phyloP scores from a whole-genome alignment of 164 flowering plant species.

The Santalum album region DNA sequence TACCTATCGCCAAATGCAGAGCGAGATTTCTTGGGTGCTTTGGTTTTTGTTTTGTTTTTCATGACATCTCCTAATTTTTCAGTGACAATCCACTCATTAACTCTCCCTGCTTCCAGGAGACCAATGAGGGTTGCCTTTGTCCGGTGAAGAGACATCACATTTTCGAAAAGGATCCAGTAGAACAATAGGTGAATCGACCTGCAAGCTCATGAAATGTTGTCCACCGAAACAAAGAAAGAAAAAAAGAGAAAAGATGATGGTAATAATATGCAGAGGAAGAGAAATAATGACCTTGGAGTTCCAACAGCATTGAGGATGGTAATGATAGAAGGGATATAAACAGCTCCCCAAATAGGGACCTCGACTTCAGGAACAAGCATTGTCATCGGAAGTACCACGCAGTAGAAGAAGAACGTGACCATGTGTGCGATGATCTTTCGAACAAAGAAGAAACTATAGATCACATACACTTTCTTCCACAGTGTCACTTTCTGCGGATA shows the following conservation, averaged over 20 bases:
- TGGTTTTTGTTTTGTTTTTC: constrained; percentile 36
- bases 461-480: constrained; percentile 93
- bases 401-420: constrained; percentile 81
- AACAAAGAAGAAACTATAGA: constrained; percentile 95
- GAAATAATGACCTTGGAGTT: constrained; percentile 73
- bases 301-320: constrained; percentile 90
- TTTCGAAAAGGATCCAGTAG: constrained; percentile 96
- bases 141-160: constrained; percentile 96
- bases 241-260: too few species aligned
- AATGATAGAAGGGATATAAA: constrained; percentile 82
- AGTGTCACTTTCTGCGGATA: constrained; percentile 61
- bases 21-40: constrained; percentile 31
- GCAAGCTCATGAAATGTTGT: constrained; percentile 10
- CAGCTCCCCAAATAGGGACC: constrained; percentile 89
- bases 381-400: constrained; percentile 76
- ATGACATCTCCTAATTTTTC: constrained; percentile 81
- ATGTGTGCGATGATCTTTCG: constrained; percentile 84
- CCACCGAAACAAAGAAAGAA: too few species aligned
- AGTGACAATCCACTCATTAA: constrained; percentile 96
- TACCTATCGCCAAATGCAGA: constrained; percentile 61
- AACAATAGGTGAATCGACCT: constrained; percentile 86
- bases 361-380: constrained; percentile 83
- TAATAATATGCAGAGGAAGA: not conserved
- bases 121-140: constrained; percentile 93
- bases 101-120: constrained; percentile 75